phyloP scores from a whole-genome alignment of 2,329 filamentous ascomycete species.

The Fusarium sp. region DNA sequence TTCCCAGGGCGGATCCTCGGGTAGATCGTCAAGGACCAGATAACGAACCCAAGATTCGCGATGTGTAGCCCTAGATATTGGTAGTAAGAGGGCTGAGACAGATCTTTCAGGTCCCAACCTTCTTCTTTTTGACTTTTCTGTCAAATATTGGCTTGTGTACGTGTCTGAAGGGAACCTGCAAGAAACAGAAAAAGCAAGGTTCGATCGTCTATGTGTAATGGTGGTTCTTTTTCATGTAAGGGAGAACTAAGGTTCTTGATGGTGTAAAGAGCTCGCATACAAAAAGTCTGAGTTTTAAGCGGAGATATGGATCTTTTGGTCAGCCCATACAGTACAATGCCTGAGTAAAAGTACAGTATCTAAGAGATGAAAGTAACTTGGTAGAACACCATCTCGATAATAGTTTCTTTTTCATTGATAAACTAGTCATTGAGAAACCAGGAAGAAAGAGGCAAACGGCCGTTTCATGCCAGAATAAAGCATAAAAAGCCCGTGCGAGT shows the following conservation, averaged over 20 bases:
- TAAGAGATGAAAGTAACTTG: not conserved
- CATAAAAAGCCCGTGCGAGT: not conserved
- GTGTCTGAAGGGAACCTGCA: not conserved
- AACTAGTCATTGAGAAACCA: not conserved
- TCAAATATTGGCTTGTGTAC: not conserved
- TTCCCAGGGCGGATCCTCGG: slow-evolving; percentile 13
- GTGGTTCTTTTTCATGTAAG: not conserved
- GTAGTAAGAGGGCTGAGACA: slow-evolving; percentile 25
- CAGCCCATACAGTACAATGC: not conserved
- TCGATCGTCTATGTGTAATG: not conserved
- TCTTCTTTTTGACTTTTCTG: not conserved
- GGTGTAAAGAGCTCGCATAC: slow-evolving; percentile 26
- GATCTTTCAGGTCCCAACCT: slow-evolving; percentile 3
- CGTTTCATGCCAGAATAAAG: not conserved
- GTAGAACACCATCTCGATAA: slow-evolving; percentile 1
- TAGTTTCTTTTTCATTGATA: not conserved
- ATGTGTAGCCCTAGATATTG: slow-evolving; percentile 1
- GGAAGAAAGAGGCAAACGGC: not conserved
- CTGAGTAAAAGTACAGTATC: not conserved
- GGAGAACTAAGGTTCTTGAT: not conserved
- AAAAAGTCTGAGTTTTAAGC: slow-evolving; percentile 21
- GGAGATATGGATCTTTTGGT: not conserved
- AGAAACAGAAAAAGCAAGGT: slow-evolving; percentile 17
- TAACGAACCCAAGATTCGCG: slow-evolving; percentile 11
- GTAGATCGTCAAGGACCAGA: slow-evolving; percentile 36